Evolutionary conservation across 2,329 filamentous ascomycete species (phyloP).

Genomic region (Cercospora berteroae): DNA sequence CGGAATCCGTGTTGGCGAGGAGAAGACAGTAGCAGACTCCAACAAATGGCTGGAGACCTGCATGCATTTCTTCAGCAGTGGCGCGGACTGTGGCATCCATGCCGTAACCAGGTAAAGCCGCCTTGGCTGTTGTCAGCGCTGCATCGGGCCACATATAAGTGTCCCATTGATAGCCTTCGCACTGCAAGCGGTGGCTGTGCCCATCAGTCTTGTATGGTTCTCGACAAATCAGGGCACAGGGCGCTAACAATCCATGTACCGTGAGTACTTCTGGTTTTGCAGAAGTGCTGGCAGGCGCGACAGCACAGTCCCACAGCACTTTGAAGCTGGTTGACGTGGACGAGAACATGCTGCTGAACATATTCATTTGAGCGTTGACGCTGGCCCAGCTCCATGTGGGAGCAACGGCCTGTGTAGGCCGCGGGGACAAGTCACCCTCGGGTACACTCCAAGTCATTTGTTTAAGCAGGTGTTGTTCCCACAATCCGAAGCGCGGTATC

Average conservation of each 20-base stretch:
- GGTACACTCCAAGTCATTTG: background rate
- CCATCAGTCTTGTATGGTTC: background rate
- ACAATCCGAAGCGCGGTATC: background rate
- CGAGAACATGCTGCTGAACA: background rate
- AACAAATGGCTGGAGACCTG: background rate
- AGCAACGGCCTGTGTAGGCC: background rate
- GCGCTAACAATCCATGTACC: background rate
- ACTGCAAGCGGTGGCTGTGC: background rate
- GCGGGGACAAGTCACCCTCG: background rate
- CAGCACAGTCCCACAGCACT: background rate
- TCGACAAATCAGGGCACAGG: background rate
- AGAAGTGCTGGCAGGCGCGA: background rate
- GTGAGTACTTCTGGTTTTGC: background rate
- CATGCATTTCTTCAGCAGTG: background rate
- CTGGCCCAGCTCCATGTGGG: background rate
- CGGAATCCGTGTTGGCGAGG: background rate
- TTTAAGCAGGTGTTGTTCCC: background rate
- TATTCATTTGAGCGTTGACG: background rate
- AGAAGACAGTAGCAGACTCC: background rate
- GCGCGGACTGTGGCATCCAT: background rate
- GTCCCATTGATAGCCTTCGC: background rate
- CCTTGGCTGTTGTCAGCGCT: background rate
- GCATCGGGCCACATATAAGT: background rate
- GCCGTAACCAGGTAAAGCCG: background rate
- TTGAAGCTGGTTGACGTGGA: background rate